A percentile compares a stretch with the other conserved stretches of the same genome.
These are phyloP conservation scores for Suillus cothurnatus DNA, from an alignment of 768 basidiomycete genomes.

Conservation along the genomic window DNA sequence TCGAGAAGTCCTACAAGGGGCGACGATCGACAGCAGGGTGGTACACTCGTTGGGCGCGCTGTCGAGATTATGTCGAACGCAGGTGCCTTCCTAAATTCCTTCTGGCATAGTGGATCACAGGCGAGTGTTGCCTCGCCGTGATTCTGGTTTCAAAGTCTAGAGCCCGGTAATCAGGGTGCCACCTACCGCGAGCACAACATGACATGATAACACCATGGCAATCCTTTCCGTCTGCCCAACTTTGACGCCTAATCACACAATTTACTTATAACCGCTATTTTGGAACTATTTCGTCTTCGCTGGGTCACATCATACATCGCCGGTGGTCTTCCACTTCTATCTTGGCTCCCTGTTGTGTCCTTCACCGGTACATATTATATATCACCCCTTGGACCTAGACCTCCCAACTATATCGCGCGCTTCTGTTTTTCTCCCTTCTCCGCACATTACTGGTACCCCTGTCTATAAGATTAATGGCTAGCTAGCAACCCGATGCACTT, in stretches of 20 bases:
- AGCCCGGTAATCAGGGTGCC: background rate
- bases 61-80: slow-evolving; percentile 83
- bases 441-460: slow-evolving; percentile 22
- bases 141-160: slow-evolving; percentile 6
- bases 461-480: slow-evolving; percentile 26
- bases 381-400: slow-evolving; percentile 26
- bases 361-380: slow-evolving; percentile 25
- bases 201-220: background rate
- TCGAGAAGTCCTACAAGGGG: slow-evolving; percentile 31
- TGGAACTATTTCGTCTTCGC: slow-evolving; percentile 28
- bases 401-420: slow-evolving; percentile 8
- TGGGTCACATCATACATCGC: slow-evolving; percentile 16
- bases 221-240: background rate
- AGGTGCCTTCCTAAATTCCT: slow-evolving; percentile 70
- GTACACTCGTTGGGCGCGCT: slow-evolving; percentile 58
- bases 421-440: slow-evolving; percentile 3
- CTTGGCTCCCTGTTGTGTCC: background rate
- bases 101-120: slow-evolving; percentile 45
- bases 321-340: background rate
- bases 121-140: slow-evolving; percentile 24
- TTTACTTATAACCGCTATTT: slow-evolving; percentile 33
- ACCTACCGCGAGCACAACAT: background rate
- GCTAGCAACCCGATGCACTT: slow-evolving; percentile 16
- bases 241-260: background rate
- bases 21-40: slow-evolving; percentile 34